Base-by-base conservation (phyloP, 1,139 yeast genomes). In the Sugiyamaella neomexicana region DNA sequence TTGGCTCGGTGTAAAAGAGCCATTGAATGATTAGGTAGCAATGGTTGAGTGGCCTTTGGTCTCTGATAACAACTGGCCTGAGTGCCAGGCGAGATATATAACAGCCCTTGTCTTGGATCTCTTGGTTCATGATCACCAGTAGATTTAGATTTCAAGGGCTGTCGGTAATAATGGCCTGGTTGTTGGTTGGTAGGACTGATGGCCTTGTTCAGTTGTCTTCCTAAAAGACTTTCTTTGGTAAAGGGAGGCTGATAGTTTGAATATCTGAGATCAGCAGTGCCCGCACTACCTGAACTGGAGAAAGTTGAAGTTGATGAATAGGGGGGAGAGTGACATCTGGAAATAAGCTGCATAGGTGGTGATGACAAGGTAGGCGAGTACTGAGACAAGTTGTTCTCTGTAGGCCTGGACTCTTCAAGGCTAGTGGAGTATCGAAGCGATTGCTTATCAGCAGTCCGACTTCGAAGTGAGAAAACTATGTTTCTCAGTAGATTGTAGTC, bases 401-500 rank as follows among this genome's bases (percentile, higher is more conserved):
- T 34, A 2, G 34, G 27, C 5, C 38, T 47, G 4, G 13, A 31
- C 2, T 47, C 46, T 13, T 39, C 39, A 13, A 40, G 31, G 31
- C 25, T 12, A 16, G 12, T 32, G 13, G 46, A 2, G 17, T 38
- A 47, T 16, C 29, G 32, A 5, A 45, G 38, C 3, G 58, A 44
- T 27, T 44, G 31, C 37, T 54, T 58, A 48, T 58, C 64, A 17
- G 54, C 56, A 1, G 58, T 53, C 41, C 58, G 60, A 17, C 65
- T 54, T 29, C 72, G 60, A 16, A 68, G 56, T 7, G 72, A 63
- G 55, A 57, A 68, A 15, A 67, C 52, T 17, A 68, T 65, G 48
- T 68, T 69, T 32, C 70, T 57, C 44, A 69, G 57, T 42, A 57
- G 50, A 36, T 64, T 64, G 54, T 61, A 66, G 44, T 63, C 66